phyloP scores from a whole-genome alignment of 352 stramenopile species.

The Phytophthora quininea region DNA sequence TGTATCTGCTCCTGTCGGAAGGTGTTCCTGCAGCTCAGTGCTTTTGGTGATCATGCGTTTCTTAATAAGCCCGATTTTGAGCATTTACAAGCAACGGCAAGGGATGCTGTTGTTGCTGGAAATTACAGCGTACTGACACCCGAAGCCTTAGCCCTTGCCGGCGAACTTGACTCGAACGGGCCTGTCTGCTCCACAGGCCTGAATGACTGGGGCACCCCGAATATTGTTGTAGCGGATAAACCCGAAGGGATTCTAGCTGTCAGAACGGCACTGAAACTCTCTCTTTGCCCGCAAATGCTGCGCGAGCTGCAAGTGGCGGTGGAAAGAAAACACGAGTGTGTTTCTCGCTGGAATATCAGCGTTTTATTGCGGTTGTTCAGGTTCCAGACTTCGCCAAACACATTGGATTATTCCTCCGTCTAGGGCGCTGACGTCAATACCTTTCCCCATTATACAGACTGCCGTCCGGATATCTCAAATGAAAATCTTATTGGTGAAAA shows the following conservation, averaged over 20 bases:
- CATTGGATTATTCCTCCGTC: slow-evolving; percentile 16
- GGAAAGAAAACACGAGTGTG: slow-evolving; percentile 5
- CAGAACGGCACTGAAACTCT: slow-evolving; percentile 5
- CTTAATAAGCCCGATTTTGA: slow-evolving; percentile 11
- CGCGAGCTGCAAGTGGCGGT: slow-evolving; percentile 7
- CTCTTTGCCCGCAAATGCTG: slow-evolving; percentile 7
- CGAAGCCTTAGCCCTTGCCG: slow-evolving; percentile 12
- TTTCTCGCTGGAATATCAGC: slow-evolving; percentile 16
- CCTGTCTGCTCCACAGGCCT: slow-evolving; percentile 14
- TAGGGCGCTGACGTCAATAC: slow-evolving; percentile 6
- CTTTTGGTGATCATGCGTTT: slow-evolving; percentile 2
- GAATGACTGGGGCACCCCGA: slow-evolving; percentile 17
- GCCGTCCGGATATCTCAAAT: slow-evolving; percentile 10
- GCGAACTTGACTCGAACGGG: slow-evolving; percentile 7
- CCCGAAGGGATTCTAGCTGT: slow-evolving; percentile 10
- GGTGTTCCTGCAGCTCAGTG: slow-evolving; percentile 12
- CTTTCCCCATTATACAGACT: slow-evolving; percentile 23
- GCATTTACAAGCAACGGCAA: slow-evolving; percentile 8
- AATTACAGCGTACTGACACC: slow-evolving; percentile 10
- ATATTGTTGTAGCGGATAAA: neutral
- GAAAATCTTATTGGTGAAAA: slow-evolving; percentile 7
- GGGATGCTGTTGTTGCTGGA: slow-evolving; percentile 3
- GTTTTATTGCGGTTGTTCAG: slow-evolving; percentile 17
- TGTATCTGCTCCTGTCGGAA: slow-evolving; percentile 12
- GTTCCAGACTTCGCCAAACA: slow-evolving; percentile 17